Evolutionary conservation across 2,329 filamentous ascomycete species (phyloP).

Genomic region (Aspergillus oerlinghausenensis): DNA sequence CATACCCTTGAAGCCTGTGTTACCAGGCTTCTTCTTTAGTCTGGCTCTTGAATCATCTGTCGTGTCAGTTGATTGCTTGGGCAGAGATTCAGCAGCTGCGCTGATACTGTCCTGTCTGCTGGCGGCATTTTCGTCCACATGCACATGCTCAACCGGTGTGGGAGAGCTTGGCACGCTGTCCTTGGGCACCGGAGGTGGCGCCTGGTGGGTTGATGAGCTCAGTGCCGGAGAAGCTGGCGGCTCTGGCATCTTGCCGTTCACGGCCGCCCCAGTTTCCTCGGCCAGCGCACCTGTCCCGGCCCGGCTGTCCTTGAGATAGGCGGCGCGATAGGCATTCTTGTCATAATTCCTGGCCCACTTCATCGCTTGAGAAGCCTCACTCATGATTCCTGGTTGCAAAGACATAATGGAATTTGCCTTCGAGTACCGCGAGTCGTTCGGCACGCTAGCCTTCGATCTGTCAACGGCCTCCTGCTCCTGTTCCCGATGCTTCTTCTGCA

Average conservation of each 20-base stretch:
- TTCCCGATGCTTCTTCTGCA: constrained; percentile 67
- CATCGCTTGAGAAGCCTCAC: constrained; percentile 86
- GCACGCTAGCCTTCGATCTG: constrained; percentile 52
- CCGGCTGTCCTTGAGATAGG: constrained; percentile 72
- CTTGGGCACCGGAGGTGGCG: constrained; percentile 29
- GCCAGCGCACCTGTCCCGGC: constrained; percentile 63
- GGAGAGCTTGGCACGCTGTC: constrained; percentile 25
- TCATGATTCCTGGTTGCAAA: constrained; percentile 76
- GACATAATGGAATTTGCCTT: constrained; percentile 92
- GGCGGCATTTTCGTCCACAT: constrained; percentile 13
- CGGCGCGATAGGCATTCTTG: constrained; percentile 75
- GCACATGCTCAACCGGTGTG: constrained; percentile 19
- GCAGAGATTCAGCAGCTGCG: constrained; percentile 25
- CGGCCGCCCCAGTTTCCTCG: constrained; percentile 34
- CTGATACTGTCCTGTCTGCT: constrained; percentile 14
- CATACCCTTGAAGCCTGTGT: constrained; percentile 41
- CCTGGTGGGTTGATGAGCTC: constrained; percentile 24
- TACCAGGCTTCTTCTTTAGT: constrained; percentile 40
- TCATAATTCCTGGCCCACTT: constrained; percentile 97
- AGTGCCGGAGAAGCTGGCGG: constrained; percentile 19
- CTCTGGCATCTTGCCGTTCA: constrained; percentile 27
- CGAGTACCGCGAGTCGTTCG: constrained; percentile 50
- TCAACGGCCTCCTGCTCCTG: constrained; percentile 48
- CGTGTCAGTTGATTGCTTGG: constrained; percentile 28
- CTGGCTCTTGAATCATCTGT: constrained; percentile 37